Percentiles rank a stretch among this genome's conserved stretches.
Evolutionary conservation across 768 basidiomycete genomes (phyloP).

Genomic region (Clathrus columnatus): DNA sequence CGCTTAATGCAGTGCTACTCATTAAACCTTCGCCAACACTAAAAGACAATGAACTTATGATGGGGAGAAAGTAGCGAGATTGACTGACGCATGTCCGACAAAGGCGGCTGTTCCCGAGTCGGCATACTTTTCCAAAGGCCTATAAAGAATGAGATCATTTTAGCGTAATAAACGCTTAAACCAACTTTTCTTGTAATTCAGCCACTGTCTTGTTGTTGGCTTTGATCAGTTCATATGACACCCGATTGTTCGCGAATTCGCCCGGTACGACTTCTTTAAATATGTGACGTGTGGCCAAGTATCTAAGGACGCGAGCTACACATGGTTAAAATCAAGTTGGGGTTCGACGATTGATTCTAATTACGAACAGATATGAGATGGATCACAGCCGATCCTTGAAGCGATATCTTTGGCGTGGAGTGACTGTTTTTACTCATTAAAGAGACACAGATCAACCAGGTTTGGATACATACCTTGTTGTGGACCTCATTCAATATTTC

Average conservation of each 20-base stretch:
- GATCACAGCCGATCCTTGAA: slow-evolving; percentile 22
- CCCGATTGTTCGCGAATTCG: slow-evolving; percentile 21
- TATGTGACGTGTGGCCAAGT: slow-evolving; percentile 23
- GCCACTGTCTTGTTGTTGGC: slow-evolving; percentile 17
- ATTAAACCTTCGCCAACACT: neutral
- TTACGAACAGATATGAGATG: slow-evolving; percentile 27
- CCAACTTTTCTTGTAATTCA: slow-evolving; percentile 19
- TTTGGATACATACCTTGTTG: slow-evolving; percentile 20
- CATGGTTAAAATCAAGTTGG: neutral
- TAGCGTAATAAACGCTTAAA: slow-evolving; percentile 6
- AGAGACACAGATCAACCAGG: too few relatives aligned
- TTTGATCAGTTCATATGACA: slow-evolving; percentile 16
- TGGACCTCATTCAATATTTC: slow-evolving; percentile 35
- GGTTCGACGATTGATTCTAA: neutral
- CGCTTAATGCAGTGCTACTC: neutral
- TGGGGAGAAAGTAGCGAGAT: neutral
- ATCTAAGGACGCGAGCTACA: slow-evolving; percentile 18
- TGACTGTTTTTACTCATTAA: slow-evolving; percentile 25
- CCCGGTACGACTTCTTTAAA: slow-evolving; percentile 24
- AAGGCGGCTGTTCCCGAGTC: neutral
- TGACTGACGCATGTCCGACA: neutral
- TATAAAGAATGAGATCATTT: slow-evolving; percentile 1
- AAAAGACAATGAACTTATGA: neutral
- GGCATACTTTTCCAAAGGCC: too few relatives aligned
- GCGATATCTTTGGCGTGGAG: slow-evolving; percentile 30